These are phyloP conservation scores for Sporothrix mexicana DNA, from an alignment of 2,329 filamentous ascomycete genomes.

Conservation along the genomic window DNA sequence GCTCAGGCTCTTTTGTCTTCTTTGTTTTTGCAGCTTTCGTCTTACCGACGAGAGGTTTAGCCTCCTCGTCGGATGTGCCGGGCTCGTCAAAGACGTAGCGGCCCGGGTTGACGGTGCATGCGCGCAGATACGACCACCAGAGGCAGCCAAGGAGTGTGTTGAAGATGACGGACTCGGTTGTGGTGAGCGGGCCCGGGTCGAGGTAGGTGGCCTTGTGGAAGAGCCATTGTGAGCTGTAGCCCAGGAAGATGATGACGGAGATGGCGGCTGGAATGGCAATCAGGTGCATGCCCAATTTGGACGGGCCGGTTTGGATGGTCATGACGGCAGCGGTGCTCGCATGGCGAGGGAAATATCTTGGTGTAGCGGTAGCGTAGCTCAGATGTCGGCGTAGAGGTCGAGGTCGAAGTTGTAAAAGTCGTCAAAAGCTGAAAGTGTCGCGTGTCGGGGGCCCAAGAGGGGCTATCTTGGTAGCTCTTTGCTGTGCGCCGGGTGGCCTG, in stretches of 20 bases:
- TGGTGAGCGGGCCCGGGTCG: slow-evolving; percentile 64
- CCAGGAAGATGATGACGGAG: slow-evolving; percentile 69
- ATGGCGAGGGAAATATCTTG: neutral
- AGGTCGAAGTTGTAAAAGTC: neutral
- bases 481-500: neutral
- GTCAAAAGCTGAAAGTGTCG: neutral
- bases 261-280: slow-evolving; percentile 74
- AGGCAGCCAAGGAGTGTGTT: slow-evolving; percentile 69
- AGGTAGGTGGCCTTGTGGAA: slow-evolving; percentile 66
- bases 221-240: slow-evolving; percentile 74
- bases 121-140: slow-evolving; percentile 71
- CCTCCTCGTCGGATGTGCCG: slow-evolving; percentile 6
- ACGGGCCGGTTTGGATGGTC: slow-evolving; percentile 45
- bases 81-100: slow-evolving; percentile 53
- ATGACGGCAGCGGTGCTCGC: slow-evolving; percentile 5
- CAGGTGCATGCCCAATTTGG: slow-evolving; percentile 54
- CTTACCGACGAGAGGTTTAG: neutral
- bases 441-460: too few relatives aligned
- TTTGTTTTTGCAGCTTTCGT: neutral
- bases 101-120: slow-evolving; percentile 64
- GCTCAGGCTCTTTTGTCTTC: neutral
- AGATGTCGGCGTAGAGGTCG: neutral
- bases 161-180: slow-evolving; percentile 64
- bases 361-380: neutral
- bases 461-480: neutral